Percentiles rank a stretch among this genome's conserved stretches.
Conservation (phyloP, 768 basidiomycete genomes). For the Hemileccinum rubropunctum region DNA sequence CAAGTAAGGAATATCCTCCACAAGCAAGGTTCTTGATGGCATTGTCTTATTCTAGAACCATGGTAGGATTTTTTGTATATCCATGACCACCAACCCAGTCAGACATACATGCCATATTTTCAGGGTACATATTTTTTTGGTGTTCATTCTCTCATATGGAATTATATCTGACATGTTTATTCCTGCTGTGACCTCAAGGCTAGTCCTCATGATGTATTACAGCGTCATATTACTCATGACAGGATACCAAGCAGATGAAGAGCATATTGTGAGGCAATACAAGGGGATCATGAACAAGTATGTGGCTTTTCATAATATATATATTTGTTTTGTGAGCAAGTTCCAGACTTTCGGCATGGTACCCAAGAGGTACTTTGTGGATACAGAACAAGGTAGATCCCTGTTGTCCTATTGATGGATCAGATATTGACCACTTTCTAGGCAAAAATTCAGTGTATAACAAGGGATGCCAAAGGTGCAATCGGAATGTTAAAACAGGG, state of each 20-base stretch:
- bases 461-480: constrained; percentile 58
- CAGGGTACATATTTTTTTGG: constrained; percentile 50
- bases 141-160: neutral
- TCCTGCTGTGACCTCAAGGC: constrained; percentile 34
- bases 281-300: constrained; percentile 61
- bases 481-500: constrained; percentile 61
- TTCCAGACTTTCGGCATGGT: constrained; percentile 50
- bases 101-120: constrained; percentile 75
- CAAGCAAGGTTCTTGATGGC: neutral
- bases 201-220: constrained; percentile 78
- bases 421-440: constrained; percentile 20
- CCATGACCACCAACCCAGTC: constrained; percentile 57
- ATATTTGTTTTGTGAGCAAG: neutral
- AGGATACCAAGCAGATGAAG: constrained; percentile 76
- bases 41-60: constrained; percentile 40
- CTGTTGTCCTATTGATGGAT: neutral
- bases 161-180: neutral
- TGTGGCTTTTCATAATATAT: constrained; percentile 14
- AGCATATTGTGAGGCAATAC: constrained; percentile 60
- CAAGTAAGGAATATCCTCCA: constrained; percentile 42
- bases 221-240: constrained; percentile 66
- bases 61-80: constrained; percentile 75
- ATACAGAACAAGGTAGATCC: constrained; percentile 59
- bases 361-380: constrained; percentile 71
- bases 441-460: constrained; percentile 79